These are phyloP conservation scores for Kregervanrija pseudodelftensis DNA, from an alignment of 805 yeast species.

Conservation along the genomic window DNA sequence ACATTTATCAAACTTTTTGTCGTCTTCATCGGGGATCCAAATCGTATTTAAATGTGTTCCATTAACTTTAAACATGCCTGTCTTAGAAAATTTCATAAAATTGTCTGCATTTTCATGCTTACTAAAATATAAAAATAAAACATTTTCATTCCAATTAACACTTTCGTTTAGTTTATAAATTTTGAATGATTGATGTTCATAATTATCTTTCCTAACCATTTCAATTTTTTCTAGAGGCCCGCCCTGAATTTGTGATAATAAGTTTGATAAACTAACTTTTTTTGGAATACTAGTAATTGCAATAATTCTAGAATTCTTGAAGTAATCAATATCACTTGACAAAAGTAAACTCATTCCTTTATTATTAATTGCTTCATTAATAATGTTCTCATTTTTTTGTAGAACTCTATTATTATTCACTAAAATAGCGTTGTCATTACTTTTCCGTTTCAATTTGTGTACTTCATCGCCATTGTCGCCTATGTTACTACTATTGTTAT, in stretches of 20 bases:
- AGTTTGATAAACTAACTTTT: slow-evolving; percentile 38
- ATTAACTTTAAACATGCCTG: slow-evolving; percentile 52
- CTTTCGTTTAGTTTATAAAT: slow-evolving; percentile 4
- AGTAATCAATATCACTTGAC: background rate
- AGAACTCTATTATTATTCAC: slow-evolving; percentile 6
- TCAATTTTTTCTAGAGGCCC: slow-evolving; percentile 59
- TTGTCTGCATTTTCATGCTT: slow-evolving; percentile 44
- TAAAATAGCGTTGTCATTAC: slow-evolving; percentile 1
- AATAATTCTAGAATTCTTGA: slow-evolving; percentile 14
- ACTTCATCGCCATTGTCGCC: background rate
- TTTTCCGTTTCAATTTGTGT: slow-evolving; percentile 5
- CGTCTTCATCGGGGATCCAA: slow-evolving; percentile 32
- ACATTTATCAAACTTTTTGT: slow-evolving; percentile 4
- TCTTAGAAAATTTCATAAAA: slow-evolving; percentile 44
- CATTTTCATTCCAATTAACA: slow-evolving; percentile 20
- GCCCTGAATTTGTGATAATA: slow-evolving; percentile 53
- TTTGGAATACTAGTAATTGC: slow-evolving; percentile 18
- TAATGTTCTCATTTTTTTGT: slow-evolving; percentile 11
- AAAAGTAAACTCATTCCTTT: background rate
- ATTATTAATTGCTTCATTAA: background rate
- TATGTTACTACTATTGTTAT: too few species aligned
- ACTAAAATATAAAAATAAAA: slow-evolving; percentile 44
- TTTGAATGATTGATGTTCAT: slow-evolving; percentile 2
- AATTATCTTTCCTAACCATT: slow-evolving; percentile 17
- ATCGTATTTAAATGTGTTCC: slow-evolving; percentile 42